Evolutionary conservation across 176 grass and related monocot species (phyloP), one percentile per base, ranked within the genome.

Genomic region (Carex pumila): DNA sequence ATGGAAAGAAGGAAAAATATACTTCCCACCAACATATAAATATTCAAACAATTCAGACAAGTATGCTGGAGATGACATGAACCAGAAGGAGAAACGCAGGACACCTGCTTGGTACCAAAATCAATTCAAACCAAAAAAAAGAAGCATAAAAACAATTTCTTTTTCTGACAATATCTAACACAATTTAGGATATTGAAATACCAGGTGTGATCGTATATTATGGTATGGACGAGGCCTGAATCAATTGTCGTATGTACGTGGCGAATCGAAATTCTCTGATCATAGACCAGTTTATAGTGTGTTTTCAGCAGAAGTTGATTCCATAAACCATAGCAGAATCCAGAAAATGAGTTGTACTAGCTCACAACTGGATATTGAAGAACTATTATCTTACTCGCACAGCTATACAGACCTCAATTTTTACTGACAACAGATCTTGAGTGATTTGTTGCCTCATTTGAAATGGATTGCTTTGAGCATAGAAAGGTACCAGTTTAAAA

Each of bases 41-140:
- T 98, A 98, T 84, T 98, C 92, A 9, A 94, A 93, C 87, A 98
- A 98, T 87, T 98, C 95, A 0, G 95, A 98, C 79, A 91, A 89
- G 71, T 98, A 98, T 41, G 87, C 95, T 0, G 95, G 95, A 12
- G 95, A 98, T 52, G 92, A 95, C 69, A 91, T 93, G 84, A 93
- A 93, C 13, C 89, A 86, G 61, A 98, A 95, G 65, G 95, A 98
- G 58, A 98, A 98, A 80, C 88, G 83, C 71, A 89, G 95, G 88
- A 98, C 95, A 80, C 95, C 95, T 32, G 95, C 95, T 89, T 98
- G 95, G 95, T 98, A 83, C 81, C 21, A 83, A 15, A 34, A 77
- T 30, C 71, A 75, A 82, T 54, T 87, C 57, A 64, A 59, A 32
- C 7, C 45, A 31, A 62, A 49, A 45, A 62, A 22, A 80, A 41